These are phyloP conservation scores for Pneumocystis jirovecii DNA, from an alignment of 1,139 yeast genomes.

Conservation along the genomic window DNA sequence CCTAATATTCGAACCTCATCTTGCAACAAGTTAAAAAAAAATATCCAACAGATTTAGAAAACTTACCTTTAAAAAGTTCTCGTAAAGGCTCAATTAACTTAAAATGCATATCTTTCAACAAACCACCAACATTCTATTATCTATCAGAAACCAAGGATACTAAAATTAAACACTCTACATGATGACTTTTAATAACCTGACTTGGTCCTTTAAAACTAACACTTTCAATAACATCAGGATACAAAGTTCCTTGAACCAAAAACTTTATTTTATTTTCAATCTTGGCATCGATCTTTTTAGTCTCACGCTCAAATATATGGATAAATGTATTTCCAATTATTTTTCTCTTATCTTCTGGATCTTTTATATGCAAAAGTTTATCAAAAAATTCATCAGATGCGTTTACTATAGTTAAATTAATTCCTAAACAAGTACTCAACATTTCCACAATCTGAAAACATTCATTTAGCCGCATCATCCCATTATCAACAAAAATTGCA, in stretches of 20 bases:
- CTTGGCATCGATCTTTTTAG: constrained; percentile 47
- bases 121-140: constrained; percentile 71
- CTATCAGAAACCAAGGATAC: background rate
- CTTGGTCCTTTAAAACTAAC: constrained; percentile 99
- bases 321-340: constrained; percentile 96
- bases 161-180: constrained; percentile 23
- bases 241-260: constrained; percentile 90
- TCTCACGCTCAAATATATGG: constrained; percentile 92
- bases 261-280: constrained; percentile 84
- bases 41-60: background rate
- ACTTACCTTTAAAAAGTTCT: constrained; percentile 62
- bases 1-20: constrained; percentile 97
- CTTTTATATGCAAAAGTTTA: constrained; percentile 84
- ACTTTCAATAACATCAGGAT: constrained; percentile 97
- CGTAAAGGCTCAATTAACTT: constrained; percentile 96
- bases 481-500: constrained; percentile 94
- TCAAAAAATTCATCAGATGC: constrained; percentile 80
- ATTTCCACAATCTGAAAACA: constrained; percentile 78
- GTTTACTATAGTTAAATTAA: constrained; percentile 85
- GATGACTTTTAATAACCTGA: constrained; percentile 97
- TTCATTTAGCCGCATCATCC: constrained; percentile 91
- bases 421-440: constrained; percentile 81
- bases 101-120: constrained; percentile 93
- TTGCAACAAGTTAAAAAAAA: background rate
- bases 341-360: constrained; percentile 98